Evolutionary conservation across 2,329 filamentous ascomycete species (phyloP).

Genomic region (Colletotrichum sansevieriae): DNA sequence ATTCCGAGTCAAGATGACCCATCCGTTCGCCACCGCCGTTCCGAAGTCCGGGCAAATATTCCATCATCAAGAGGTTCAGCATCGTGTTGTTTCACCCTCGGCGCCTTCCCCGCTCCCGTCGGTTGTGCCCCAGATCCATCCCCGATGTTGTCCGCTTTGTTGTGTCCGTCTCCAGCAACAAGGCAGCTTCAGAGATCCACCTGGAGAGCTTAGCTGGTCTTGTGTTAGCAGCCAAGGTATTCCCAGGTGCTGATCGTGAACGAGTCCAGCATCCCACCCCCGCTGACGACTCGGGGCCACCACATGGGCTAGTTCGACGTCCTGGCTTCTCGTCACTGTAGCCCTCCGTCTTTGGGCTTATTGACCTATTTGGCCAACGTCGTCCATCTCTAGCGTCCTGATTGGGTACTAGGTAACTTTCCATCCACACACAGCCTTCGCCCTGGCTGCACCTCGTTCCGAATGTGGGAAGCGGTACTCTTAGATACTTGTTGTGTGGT

Average conservation of each 20-base stretch:
- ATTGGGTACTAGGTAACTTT: constrained; percentile 17
- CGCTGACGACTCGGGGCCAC: constrained; percentile 29
- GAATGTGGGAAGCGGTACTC: constrained; percentile 36
- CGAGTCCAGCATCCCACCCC: constrained; percentile 25
- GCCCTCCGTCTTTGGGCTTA: constrained; percentile 31
- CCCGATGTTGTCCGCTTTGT: constrained; percentile 36
- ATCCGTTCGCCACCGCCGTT: background rate
- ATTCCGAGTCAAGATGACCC: background rate
- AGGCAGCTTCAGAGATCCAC: constrained; percentile 34
- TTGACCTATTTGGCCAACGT: constrained; percentile 38
- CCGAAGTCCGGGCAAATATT: constrained; percentile 11
- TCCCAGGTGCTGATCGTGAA: constrained; percentile 24
- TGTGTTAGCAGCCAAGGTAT: constrained; percentile 33
- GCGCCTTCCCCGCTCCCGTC: constrained; percentile 28
- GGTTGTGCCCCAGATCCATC: constrained; percentile 18
- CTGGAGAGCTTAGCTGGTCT: constrained; percentile 29
- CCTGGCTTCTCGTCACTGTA: constrained; percentile 19
- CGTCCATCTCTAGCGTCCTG: constrained; percentile 2
- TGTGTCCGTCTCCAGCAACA: constrained; percentile 27
- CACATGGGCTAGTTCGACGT: constrained; percentile 29
- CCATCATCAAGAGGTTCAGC: constrained; percentile 17
- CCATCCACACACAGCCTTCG: constrained; percentile 31
- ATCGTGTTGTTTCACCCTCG: constrained; percentile 28
- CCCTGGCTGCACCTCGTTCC: constrained; percentile 38
- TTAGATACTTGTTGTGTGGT: constrained; percentile 32